Evolutionary conservation across 202 grass and related monocot species (phyloP).

Genomic region (Dendrocalamus latiflorus): DNA sequence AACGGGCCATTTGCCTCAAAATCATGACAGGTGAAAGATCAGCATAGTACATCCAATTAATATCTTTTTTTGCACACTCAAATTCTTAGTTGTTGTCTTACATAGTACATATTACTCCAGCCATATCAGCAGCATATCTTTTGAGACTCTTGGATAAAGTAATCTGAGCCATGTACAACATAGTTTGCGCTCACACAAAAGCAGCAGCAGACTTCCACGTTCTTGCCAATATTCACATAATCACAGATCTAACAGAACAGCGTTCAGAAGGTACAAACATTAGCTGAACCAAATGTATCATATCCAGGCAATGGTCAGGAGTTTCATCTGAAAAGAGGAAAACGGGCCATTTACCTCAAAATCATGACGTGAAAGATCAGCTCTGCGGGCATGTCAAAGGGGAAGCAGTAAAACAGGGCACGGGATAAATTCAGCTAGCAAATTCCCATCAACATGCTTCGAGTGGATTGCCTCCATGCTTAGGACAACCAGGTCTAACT

Average conservation of each 20-base stretch:
- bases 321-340: slow-evolving; percentile 8
- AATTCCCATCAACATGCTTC: slow-evolving; percentile 85
- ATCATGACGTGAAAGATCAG: neutral
- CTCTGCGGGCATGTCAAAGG: slow-evolving; percentile 31
- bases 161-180: neutral
- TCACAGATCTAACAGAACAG: neutral
- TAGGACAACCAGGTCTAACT: slow-evolving; percentile 86
- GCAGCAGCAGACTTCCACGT: neutral
- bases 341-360: neutral
- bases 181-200: neutral
- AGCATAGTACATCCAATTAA: no score
- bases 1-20: no score
- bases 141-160: neutral
- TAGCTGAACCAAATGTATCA: neutral
- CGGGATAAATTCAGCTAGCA: slow-evolving; percentile 85
- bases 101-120: neutral
- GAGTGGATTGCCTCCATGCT: slow-evolving; percentile 96
- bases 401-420: slow-evolving; percentile 84
- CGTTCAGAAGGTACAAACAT: neutral
- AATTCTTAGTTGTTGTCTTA: neutral
- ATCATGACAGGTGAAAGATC: no score
- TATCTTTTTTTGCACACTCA: neutral
- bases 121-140: neutral
- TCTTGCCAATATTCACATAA: no score
- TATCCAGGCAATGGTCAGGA: neutral